Evolutionary conservation across 495 filamentous ascomycete species (phyloP).

Genomic region (Lasiosphaeria ovina): DNA sequence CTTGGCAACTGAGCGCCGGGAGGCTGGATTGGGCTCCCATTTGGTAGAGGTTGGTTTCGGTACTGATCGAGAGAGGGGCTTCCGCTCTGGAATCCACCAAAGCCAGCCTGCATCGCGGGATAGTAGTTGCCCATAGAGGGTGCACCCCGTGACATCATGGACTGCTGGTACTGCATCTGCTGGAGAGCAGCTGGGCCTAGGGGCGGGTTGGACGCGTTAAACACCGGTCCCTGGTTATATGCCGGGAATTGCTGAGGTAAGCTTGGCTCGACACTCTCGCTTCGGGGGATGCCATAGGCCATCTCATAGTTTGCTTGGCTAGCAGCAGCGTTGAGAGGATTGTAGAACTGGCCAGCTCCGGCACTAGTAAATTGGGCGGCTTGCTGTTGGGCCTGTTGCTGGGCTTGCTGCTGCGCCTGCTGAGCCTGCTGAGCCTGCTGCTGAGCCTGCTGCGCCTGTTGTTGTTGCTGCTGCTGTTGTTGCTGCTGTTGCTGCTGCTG

Average conservation of each 20-base stretch:
- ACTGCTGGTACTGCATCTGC: conserved; percentile 60
- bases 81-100: conserved; percentile 43
- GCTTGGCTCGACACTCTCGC: conserved; percentile 55
- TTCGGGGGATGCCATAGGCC: conserved; percentile 52
- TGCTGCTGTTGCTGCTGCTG: conserved; percentile 28
- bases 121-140: conserved; percentile 54
- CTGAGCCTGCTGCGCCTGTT: conserved; percentile 28
- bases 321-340: conserved; percentile 36
- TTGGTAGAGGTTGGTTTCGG: conserved; percentile 41
- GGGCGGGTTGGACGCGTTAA: conserved; percentile 45
- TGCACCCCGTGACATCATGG: conserved; percentile 50
- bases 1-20: conserved; percentile 29
- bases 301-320: conserved; percentile 42
- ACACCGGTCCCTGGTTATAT: conserved; percentile 53
- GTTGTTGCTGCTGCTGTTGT: conserved; percentile 25
- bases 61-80: conserved; percentile 50
- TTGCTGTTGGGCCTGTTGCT: conserved; percentile 25
- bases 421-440: conserved; percentile 24
- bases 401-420: conserved; percentile 33
- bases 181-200: conserved; percentile 50
- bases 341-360: conserved; percentile 41
- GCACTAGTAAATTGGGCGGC: conserved; percentile 22
- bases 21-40: conserved; percentile 48
- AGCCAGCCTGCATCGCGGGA: conserved; percentile 47
- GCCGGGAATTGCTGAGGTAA: conserved; percentile 51